Base-by-base conservation (phyloP, 306 rosid genomes). In the Sindora glabra region DNA sequence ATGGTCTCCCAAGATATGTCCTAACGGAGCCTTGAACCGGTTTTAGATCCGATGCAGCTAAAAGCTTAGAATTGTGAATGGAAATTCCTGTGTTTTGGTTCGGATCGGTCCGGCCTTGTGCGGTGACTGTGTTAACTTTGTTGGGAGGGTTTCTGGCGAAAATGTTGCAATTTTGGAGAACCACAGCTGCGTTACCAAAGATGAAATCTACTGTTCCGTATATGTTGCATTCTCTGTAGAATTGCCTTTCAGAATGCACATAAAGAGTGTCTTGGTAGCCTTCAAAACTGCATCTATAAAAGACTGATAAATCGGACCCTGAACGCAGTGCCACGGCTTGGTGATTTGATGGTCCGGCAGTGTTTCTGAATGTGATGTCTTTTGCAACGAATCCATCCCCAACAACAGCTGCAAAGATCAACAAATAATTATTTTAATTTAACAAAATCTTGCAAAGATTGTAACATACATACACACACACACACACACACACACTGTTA, bases 291-390 rank as follows among this genome's bases (percentile, higher is more conserved):
- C 97, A 89, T 22, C 19, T 72, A 34, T 83, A 86, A 23, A 86
- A 83, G 0, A 86, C 97, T 4, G 95, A 86, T 9, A 81, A 73
- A 40, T 89, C 97, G 2, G 97, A 89, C 13, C 89, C 87, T 0
- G 95, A 89, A 5, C 97, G 87, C 1, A 89, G 49, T 14, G 97
- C 97, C 70, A 89, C 95, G 0, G 95, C 95, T 63, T 89, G 97
- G 27, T 84, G 83, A 14, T 80, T 89, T 48, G 79, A 44, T 5
- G 85, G 75, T 33, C 97, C 95, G 24, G 97, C 95, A 0, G 97
- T 86, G 81, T 89, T 89, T 68, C 84, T 64, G 26, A 89, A 72
- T 44, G 97, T 89, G 12, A 89, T 86, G 70, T 69, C 95, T 27
- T 77, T 81, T 6, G 80, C 97, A 37, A 89, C 83, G 34, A 89